phyloP scores from a whole-genome alignment of 768 basidiomycete genomes.

The Hypholoma fasciculare region DNA sequence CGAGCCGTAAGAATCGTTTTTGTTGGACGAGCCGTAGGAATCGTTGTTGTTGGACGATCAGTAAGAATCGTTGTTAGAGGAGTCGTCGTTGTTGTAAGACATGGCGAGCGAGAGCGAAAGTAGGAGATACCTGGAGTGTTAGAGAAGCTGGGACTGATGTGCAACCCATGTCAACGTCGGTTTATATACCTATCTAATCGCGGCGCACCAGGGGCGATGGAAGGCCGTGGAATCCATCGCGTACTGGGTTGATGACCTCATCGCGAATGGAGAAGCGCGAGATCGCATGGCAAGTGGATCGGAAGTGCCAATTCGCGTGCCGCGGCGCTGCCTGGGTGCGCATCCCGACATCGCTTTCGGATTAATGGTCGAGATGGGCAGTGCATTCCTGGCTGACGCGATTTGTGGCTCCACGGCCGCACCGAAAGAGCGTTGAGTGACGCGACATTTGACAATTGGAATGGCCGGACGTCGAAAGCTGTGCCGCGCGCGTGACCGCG shows the following conservation, averaged over 20 bases:
- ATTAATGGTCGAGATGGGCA: not conserved
- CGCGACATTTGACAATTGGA: slow-evolving; percentile 11
- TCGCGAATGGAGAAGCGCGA: no score
- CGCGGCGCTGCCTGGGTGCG: not conserved
- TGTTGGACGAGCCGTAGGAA: slow-evolving; percentile 7
- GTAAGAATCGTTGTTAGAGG: not conserved
- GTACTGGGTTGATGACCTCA: no score
- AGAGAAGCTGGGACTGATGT: not conserved
- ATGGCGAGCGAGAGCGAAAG: slow-evolving; percentile 8
- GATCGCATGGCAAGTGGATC: not conserved
- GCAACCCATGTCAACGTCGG: not conserved
- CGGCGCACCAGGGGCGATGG: not conserved
- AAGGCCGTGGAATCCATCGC: not conserved
- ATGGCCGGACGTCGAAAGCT: slow-evolving; percentile 6
- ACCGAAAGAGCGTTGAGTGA: not conserved
- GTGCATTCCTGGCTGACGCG: not conserved
- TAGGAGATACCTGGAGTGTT: not conserved
- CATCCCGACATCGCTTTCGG: no score
- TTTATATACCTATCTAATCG: slow-evolving; percentile 9
- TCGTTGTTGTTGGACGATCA: slow-evolving; percentile 12
- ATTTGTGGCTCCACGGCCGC: not conserved
- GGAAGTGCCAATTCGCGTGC: not conserved
- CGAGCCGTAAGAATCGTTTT: slow-evolving; percentile 7
- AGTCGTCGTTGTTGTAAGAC: slow-evolving; percentile 23
- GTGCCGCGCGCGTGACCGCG: not conserved